Evolutionary conservation across 148 eudicot species (phyloP), one percentile per base, ranked within the genome.

Genomic region (Spergularia marina): DNA sequence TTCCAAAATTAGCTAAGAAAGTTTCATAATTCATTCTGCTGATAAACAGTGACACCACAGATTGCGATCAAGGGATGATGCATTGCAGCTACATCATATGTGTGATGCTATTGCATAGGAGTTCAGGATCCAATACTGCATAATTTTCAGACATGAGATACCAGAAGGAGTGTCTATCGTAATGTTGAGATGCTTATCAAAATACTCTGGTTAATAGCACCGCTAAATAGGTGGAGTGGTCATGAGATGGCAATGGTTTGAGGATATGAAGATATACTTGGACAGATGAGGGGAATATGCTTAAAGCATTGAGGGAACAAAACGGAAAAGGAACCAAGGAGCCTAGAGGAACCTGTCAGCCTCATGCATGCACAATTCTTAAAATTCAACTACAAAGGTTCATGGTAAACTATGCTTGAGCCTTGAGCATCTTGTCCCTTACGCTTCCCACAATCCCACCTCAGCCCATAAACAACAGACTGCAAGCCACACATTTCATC

Each of bases 1-100:
- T n/a, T 76, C 73, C 15, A 69, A 21, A 68, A 76, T 44, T 68
- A 56, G 76, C 56, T n/a, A 65, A 72, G 15, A 59, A 56, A 78
- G 44, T 55, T 65, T 58, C 72, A 41, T 54, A 14, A 13, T 47
- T 25, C 76, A 25, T 72, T 72, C 81, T 56, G 57, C 57, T 21
- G 34, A 54, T 17, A 54, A 16, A 12, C 36, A 30, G 36, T 30
- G 10, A 64, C 54, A 5, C 9, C 15, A 25, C 51, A 69, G 25
- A 61, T 68, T 76, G 68, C 30, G 53, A 56, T 69, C 60, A 41
- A 74, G 7, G 18, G 51, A 10, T 23, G 7, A 53, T 49, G 56
- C 58, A 49, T 30, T 30, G 2, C 77, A 63, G 17, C 51, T 8
- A 74, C 21, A 14, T 39, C n/a, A 56, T 62, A 51, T 30, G 23